Conservation (phyloP, 768 basidiomycete genomes). For the Chalciporus pseudorubinellus region DNA sequence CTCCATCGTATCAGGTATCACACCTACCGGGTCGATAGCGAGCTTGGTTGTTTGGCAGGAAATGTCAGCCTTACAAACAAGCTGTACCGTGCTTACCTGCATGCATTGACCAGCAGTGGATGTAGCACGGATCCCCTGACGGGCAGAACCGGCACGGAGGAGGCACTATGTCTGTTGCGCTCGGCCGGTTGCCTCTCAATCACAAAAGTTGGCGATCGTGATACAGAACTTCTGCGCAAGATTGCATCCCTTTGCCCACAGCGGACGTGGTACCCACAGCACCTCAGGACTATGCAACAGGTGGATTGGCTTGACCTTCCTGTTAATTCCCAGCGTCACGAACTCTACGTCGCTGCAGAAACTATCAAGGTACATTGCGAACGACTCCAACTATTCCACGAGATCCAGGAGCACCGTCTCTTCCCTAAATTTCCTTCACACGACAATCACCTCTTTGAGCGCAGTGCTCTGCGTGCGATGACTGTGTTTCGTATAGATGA, state of each 20-base stretch:
- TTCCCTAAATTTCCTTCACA: constrained; percentile 1
- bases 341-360: constrained; percentile 20
- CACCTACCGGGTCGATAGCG: constrained; percentile 27
- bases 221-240: constrained; percentile 29
- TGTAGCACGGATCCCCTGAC: constrained; percentile 43
- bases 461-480: constrained; percentile 10
- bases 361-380: constrained; percentile 28
- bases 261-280: constrained; percentile 37
- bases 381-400: constrained; percentile 12
- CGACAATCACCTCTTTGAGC: no score
- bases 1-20: constrained; percentile 13
- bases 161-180: constrained; percentile 39
- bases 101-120: constrained; percentile 40
- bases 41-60: constrained; percentile 28
- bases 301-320: constrained; percentile 28
- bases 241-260: constrained; percentile 36
- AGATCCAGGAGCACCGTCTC: background rate
- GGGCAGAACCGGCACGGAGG: constrained; percentile 39
- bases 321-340: constrained; percentile 30
- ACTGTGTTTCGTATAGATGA: background rate
- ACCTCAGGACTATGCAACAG: constrained; percentile 38
- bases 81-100: constrained; percentile 42
- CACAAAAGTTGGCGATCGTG: constrained; percentile 27
- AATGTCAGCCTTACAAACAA: constrained; percentile 25
- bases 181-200: constrained; percentile 40